Base-by-base conservation (phyloP, 2,329 filamentous ascomycete species). In the Pseudocercospora macadamiae region DNA sequence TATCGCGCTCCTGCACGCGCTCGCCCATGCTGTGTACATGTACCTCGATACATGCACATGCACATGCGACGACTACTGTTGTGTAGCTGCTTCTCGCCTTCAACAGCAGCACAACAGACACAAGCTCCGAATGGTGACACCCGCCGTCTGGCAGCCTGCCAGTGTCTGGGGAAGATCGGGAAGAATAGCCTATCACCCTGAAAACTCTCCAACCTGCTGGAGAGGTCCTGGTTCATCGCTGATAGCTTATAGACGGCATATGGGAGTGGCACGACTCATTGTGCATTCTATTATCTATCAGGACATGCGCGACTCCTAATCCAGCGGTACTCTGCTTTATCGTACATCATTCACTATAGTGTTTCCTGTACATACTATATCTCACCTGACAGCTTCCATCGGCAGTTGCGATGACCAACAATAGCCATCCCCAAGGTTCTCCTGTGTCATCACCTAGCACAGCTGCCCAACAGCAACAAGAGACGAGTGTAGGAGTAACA, bases 181-280 rank as follows among this genome's bases (percentile, higher is more conserved):
- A 56, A 55, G 14, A n/a, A 37, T 26, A 28, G 30, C 44, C 28
- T 51, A 56, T 51, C 48, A 36, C 30, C 48, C 30, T 10, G 48
- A 21, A 51, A 34, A 37, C 16, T 21, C 16, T 36, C 48, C 19
- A 25, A 49, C 18, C 45, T 21, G 19, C 25, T 21, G 26, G 45
- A 49, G 14, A 49, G 16, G 44, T 25, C 44, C 14, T 28, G 44
- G 4, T 48, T 30, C 23, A 16, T n/a, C 25, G 7, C 14, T 28
- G 23, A 30, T 53, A 25, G 51, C 18, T 36, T 51, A 32, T 30
- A 32, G 47, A n/a, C 47, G 47, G 47, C 26, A 28, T 51, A 51
- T 51, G 28, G 16, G 28, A 28, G 14, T 18, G 16, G 21, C 19
- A 32, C 30, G 28, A 51, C 36, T 37, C 36, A 18, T 37, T n/a